Base-by-base conservation (phyloP, 176 grass and related monocot species). In the Eremochloa ophiuroides region DNA sequence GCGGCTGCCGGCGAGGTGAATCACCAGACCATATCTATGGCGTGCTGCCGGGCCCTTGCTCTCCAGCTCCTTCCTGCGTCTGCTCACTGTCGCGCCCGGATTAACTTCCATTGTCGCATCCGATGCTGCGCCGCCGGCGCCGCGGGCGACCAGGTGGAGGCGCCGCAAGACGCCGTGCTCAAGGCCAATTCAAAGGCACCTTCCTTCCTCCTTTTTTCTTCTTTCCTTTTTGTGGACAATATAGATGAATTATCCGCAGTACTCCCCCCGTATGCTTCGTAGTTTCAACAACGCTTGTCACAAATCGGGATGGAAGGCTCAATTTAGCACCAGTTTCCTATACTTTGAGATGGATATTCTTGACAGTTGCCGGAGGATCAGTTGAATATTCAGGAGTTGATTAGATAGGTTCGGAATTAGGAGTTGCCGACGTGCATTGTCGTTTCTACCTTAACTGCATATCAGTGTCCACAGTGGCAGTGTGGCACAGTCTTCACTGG, bases 111-210 rank as follows among this genome's bases (percentile, higher is more conserved):
- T 10, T 62, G 71, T 15, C 75, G 72, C 42, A 47, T 87, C 48
- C 69, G 88, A 27, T 87, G 85, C 65, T 81, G 77, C 77, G 25
- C 82, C 61, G 29, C 80, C 61, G 38, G n/a, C n/a, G n/a, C n/a
- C n/a, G n/a, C 40, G 23, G 68, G 77, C 22, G 91, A 86, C 20
- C 82, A 83, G 30, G 85, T 76, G 58, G 87, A 73, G 18, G 90
- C 87, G 37, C 93, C 90, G 20, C 93, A 96, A 83, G 90, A 96
- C 66, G 72, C 85, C 25, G 85, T 96, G 16, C 90, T 96, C 51
- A 93, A 90, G 84, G 93, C 93, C 14, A 96, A 93, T 39, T 96
- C 90, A 10, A 22, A 88, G 73, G 3, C 47, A 29, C 55, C 28
- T 63, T 63, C 29, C 16, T 53, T 39, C 0, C 1, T 34, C 16